Conservation (phyloP, 495 filamentous ascomycete genomes). For the Paragyromitra xinjiangensis region DNA sequence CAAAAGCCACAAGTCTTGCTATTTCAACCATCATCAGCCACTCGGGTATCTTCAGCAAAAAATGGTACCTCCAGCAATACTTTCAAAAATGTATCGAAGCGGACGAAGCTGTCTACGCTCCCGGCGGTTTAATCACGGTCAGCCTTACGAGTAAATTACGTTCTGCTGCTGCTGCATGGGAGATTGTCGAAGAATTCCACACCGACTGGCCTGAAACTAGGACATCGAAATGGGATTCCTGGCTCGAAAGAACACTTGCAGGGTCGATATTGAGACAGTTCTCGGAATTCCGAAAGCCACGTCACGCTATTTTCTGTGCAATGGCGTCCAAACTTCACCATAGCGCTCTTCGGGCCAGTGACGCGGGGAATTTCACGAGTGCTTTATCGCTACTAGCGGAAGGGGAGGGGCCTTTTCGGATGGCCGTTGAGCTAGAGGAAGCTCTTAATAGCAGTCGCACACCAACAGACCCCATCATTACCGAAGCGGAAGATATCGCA, state of each 20-base stretch:
- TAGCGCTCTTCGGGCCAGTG: constrained; percentile 31
- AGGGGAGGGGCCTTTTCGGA: constrained; percentile 23
- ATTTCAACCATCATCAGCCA: constrained; percentile 27
- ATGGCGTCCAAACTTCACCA: constrained; percentile 37
- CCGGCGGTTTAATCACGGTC: neutral
- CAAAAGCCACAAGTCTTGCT: constrained; percentile 23
- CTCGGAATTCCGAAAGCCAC: constrained; percentile 20
- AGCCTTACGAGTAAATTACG: neutral
- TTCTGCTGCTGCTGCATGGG: constrained; percentile 23
- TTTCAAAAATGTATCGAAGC: constrained; percentile 37
- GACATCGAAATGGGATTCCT: constrained; percentile 28
- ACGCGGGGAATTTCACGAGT: constrained; percentile 15
- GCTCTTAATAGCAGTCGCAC: neutral
- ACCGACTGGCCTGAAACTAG: constrained; percentile 25
- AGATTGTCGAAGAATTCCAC: constrained; percentile 37
- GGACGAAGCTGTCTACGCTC: constrained; percentile 34
- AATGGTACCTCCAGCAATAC: constrained; percentile 33
- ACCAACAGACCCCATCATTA: neutral
- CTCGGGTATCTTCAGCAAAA: constrained; percentile 34
- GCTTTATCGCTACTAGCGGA: constrained; percentile 35
- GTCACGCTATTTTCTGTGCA: constrained; percentile 32
- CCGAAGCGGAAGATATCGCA: constrained; percentile 29
- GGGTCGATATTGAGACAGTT: constrained; percentile 35
- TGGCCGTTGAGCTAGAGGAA: constrained; percentile 43
- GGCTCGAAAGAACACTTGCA: constrained; percentile 33